These are phyloP conservation scores for Coniosporium tulheliwenetii DNA, from an alignment of 2,329 filamentous ascomycete species.

Conservation along the genomic window DNA sequence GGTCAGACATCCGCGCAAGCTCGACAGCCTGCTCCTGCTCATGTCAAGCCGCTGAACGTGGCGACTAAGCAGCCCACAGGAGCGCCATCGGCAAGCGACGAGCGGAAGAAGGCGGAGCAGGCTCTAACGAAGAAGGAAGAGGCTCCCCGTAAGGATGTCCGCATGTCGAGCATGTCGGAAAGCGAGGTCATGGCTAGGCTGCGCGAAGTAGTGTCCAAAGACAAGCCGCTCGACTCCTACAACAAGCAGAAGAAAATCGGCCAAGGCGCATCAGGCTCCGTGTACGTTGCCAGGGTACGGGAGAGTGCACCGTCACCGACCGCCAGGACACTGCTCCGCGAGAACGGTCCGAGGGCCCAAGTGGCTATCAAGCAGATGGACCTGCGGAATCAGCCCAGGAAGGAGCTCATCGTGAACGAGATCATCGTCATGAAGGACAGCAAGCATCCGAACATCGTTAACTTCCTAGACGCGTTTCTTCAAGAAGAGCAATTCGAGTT, in stretches of 20 bases:
- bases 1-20: conserved; percentile 11
- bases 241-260: conserved; percentile 99
- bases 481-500: conserved; percentile 87
- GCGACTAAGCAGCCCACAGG: conserved; percentile 30
- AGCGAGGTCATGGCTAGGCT: conserved; percentile 93
- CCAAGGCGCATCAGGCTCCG: conserved; percentile 91
- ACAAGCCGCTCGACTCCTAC: conserved; percentile 87
- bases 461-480: conserved; percentile 93
- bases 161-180: conserved; percentile 98
- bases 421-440: conserved; percentile 99
- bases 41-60: conserved; percentile 40
- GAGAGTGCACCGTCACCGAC: conserved; percentile 69
- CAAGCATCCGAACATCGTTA: conserved; percentile 96
- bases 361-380: conserved; percentile 99
- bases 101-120: conserved; percentile 77
- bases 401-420: conserved; percentile 97
- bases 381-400: conserved; percentile 86
- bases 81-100: conserved; percentile 40
- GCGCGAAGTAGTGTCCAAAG: conserved; percentile 86
- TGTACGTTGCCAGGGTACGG: conserved; percentile 94
- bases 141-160: conserved; percentile 81
- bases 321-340: conserved; percentile 62
- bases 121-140: conserved; percentile 61
- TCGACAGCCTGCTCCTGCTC: conserved; percentile 23
- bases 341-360: conserved; percentile 68